phyloP scores from a whole-genome alignment of 139 green algal genomes.

The Chlamydomonas asymmetrica region DNA sequence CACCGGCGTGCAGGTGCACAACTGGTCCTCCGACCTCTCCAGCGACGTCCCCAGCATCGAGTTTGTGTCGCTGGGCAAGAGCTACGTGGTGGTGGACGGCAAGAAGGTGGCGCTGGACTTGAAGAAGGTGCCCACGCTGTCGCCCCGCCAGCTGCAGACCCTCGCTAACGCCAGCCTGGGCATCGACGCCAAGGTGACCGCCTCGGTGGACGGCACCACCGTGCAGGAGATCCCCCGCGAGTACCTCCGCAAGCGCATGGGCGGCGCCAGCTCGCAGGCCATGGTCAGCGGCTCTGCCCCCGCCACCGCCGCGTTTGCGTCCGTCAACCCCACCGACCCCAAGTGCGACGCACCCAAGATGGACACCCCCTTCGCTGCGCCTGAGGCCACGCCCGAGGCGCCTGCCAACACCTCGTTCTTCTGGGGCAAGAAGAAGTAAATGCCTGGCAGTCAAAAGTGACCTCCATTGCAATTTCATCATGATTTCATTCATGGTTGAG shows the following conservation, averaged over 20 bases:
- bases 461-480: too few relatives aligned
- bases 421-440: too few relatives aligned
- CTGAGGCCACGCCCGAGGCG: too few relatives aligned
- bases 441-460: too few relatives aligned
- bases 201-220: slow-evolving; percentile 22
- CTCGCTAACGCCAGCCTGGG: slow-evolving; percentile 21
- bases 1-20: slow-evolving; percentile 85
- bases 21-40: slow-evolving; percentile 56
- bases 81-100: slow-evolving; percentile 75
- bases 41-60: slow-evolving; percentile 47
- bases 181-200: slow-evolving; percentile 16
- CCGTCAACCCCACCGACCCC: too few relatives aligned
- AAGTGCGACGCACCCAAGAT: too few relatives aligned
- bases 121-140: slow-evolving; percentile 37
- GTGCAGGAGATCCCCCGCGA: slow-evolving; percentile 55
- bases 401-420: too few relatives aligned
- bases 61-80: slow-evolving; percentile 61
- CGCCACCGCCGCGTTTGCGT: slow-evolving; percentile 27
- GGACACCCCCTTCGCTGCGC: too few relatives aligned
- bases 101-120: slow-evolving; percentile 73
- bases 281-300: slow-evolving; percentile 28
- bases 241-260: slow-evolving; percentile 51
- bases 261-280: slow-evolving; percentile 29
- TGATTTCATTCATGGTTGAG: too few relatives aligned
- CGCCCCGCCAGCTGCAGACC: slow-evolving; percentile 51